Evolutionary conservation across 2,329 filamentous ascomycete species (phyloP).

Genomic region (Ampelomyces quisqualis): DNA sequence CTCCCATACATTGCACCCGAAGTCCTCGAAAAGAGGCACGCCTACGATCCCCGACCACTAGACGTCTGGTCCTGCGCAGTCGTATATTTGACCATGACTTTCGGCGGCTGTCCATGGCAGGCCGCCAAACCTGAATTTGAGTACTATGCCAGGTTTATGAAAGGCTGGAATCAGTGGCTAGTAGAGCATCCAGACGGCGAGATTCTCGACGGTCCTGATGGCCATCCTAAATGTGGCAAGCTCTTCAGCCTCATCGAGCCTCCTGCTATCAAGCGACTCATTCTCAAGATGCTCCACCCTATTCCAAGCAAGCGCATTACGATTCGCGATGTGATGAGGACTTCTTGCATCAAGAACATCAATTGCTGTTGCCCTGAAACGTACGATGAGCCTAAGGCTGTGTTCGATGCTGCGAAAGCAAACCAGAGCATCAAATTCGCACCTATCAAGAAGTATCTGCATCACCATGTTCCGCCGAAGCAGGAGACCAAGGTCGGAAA

Average conservation of each 20-base stretch:
- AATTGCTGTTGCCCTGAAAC: conserved; percentile 77
- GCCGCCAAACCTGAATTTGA: conserved; percentile 59
- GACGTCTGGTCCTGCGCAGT: conserved; percentile 87
- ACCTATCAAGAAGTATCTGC: conserved; percentile 44
- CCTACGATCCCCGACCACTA: conserved; percentile 73
- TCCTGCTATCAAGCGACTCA: conserved; percentile 63
- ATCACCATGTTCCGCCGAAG: conserved; percentile 49
- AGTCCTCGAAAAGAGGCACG: conserved; percentile 66
- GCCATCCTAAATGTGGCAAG: conserved; percentile 65
- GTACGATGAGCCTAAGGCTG: conserved; percentile 63
- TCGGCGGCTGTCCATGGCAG: conserved; percentile 72
- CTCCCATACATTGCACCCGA: conserved; percentile 86
- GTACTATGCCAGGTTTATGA: conserved; percentile 64
- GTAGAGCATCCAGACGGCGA: conserved; percentile 54
- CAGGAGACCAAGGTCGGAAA: conserved; percentile 41
- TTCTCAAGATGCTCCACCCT: conserved; percentile 82
- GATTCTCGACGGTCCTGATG: conserved; percentile 55
- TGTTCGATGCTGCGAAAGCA: conserved; percentile 58
- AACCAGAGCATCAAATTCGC: conserved; percentile 39
- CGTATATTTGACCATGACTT: conserved; percentile 75
- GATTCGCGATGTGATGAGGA: conserved; percentile 67
- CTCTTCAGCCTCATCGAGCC: conserved; percentile 70
- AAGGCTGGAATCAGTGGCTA: conserved; percentile 70
- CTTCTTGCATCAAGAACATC: conserved; percentile 71
- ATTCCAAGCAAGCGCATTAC: conserved; percentile 69